These are phyloP conservation scores for Colletotrichum chrysophilum DNA, from an alignment of 2,329 filamentous ascomycete species.

Conservation along the genomic window DNA sequence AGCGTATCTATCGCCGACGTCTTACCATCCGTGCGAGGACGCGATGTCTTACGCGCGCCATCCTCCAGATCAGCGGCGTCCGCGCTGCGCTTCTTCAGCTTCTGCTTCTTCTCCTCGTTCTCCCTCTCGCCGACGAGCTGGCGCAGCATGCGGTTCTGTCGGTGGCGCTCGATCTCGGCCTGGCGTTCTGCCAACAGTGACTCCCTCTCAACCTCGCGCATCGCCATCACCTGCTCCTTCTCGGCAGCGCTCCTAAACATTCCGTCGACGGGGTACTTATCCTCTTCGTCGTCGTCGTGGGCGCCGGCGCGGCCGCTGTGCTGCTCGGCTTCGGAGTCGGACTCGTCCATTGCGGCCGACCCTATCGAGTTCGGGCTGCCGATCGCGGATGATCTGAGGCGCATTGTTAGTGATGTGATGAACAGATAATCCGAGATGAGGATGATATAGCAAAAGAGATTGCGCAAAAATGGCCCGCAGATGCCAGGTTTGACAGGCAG, in stretches of 20 bases:
- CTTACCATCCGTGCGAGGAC: slow-evolving; percentile 73
- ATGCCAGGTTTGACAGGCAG: background rate
- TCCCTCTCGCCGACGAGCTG: slow-evolving; percentile 74
- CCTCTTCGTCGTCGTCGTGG: slow-evolving; percentile 60
- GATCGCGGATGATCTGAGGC: slow-evolving; percentile 68
- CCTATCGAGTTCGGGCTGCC: slow-evolving; percentile 76
- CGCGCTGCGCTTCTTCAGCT: slow-evolving; percentile 79
- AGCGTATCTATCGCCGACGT: slow-evolving; percentile 76
- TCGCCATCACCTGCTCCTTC: slow-evolving; percentile 78
- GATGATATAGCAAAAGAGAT: background rate
- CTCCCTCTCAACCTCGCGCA: slow-evolving; percentile 92
- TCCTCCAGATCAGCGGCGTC: slow-evolving; percentile 81
- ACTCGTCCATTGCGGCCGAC: slow-evolving; percentile 90
- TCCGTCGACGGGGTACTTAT: slow-evolving; percentile 86
- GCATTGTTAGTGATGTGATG: background rate
- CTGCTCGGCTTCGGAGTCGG: slow-evolving; percentile 66
- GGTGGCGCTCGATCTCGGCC: slow-evolving; percentile 79
- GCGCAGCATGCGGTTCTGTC: slow-evolving; percentile 82
- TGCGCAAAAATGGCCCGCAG: background rate
- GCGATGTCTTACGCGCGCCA: slow-evolving; percentile 73
- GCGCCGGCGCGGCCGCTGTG: slow-evolving; percentile 37
- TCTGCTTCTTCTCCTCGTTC: slow-evolving; percentile 65
- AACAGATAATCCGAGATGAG: background rate
- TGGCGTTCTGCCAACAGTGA: slow-evolving; percentile 87
- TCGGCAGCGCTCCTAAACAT: slow-evolving; percentile 78